These are phyloP conservation scores for Geoglossum cookeanum DNA, from an alignment of 2,329 filamentous ascomycete genomes.

Conservation along the genomic window DNA sequence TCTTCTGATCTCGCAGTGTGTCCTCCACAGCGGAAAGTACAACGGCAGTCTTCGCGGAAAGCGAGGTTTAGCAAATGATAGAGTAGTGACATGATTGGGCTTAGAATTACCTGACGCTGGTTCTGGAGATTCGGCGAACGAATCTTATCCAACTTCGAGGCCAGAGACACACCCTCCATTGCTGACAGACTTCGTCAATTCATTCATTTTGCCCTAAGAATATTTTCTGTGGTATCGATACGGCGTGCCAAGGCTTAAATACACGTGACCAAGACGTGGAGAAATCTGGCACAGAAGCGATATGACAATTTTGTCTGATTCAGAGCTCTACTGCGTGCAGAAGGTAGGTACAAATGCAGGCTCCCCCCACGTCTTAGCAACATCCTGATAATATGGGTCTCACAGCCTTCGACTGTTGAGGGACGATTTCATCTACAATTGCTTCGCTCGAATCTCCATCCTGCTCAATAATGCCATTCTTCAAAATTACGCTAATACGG, in stretches of 20 bases:
- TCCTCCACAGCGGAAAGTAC: slow-evolving; percentile 85
- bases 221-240: neutral
- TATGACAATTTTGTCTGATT: neutral
- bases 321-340: neutral
- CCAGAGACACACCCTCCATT: slow-evolving; percentile 35
- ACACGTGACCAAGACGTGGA: neutral
- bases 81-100: neutral
- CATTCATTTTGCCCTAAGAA: neutral
- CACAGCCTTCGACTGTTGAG: neutral
- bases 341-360: neutral
- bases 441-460: neutral
- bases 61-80: neutral
- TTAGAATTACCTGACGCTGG: slow-evolving; percentile 56
- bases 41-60: slow-evolving; percentile 46
- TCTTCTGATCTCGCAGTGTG: slow-evolving; percentile 74
- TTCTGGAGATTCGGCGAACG: slow-evolving; percentile 90
- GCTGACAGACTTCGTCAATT: neutral
- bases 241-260: neutral
- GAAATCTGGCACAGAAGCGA: neutral
- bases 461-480: slow-evolving; percentile 45
- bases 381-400: neutral
- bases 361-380: neutral
- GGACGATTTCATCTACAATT: neutral
- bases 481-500: slow-evolving; percentile 79
- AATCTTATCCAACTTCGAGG: slow-evolving; percentile 93